Conservation (phyloP, 441 rosid genomes). For the Francoa sonchifolia region DNA sequence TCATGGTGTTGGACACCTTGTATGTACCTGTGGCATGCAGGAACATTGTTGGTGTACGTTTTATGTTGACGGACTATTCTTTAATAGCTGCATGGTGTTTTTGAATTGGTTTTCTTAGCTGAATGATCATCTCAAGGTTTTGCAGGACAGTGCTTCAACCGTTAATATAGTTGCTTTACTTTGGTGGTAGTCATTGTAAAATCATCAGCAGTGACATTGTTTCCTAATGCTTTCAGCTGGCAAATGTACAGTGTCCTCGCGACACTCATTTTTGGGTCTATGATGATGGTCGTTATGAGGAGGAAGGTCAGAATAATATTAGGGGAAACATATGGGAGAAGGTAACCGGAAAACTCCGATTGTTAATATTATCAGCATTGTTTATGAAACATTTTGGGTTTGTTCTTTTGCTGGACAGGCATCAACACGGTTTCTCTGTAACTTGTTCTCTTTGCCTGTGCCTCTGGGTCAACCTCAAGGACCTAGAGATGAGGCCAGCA, state of each 20-base stretch:
- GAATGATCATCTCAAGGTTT: neutral
- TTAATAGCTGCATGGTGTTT: too few species aligned
- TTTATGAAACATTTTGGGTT: conserved; percentile 16
- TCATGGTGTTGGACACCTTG: too few species aligned
- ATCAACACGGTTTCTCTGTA: conserved; percentile 53
- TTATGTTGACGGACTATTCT: too few species aligned
- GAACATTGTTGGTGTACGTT: too few species aligned
- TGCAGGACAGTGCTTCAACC: too few species aligned
- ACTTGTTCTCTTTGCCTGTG: conserved; percentile 65
- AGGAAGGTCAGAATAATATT: conserved; percentile 97
- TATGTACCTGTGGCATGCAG: too few species aligned
- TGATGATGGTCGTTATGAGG: conserved; percentile 98
- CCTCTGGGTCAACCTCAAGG: conserved; percentile 47
- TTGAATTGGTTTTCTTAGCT: neutral
- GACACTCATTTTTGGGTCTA: conserved; percentile 99
- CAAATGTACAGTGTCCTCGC: conserved; percentile 93
- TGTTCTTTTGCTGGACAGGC: conserved; percentile 47
- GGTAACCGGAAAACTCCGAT: too few species aligned
- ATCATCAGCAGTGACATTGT: conserved; percentile 4
- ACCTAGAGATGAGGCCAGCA: conserved; percentile 48
- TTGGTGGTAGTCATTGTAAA: neutral
- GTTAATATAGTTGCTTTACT: too few species aligned
- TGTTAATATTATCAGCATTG: too few species aligned
- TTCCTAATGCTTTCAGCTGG: conserved; percentile 41
- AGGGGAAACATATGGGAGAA: conserved; percentile 99